Conservation (phyloP, 805 yeast genomes). For the Saccharomycodes ludwigii region DNA sequence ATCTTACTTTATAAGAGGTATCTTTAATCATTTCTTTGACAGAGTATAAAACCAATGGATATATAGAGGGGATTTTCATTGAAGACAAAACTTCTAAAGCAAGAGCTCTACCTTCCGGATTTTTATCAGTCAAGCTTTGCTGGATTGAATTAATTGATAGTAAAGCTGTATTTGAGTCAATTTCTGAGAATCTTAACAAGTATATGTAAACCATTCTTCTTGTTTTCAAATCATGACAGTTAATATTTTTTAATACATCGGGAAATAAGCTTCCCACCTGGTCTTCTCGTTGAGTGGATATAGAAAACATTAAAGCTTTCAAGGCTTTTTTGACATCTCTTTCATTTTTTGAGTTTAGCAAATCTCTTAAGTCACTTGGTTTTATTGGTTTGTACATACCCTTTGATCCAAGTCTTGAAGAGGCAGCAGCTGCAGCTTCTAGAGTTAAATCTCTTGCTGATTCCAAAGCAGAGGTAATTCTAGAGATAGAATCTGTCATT, state of each 20-base stretch:
- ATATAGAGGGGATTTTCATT: slow-evolving; percentile 68
- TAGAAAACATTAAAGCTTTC: slow-evolving; percentile 37
- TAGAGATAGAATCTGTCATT: slow-evolving; percentile 48
- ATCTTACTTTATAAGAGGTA: slow-evolving; percentile 63
- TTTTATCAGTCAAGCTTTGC: slow-evolving; percentile 59
- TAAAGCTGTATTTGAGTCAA: slow-evolving; percentile 81
- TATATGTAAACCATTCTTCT: slow-evolving; percentile 69
- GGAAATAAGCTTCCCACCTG: slow-evolving; percentile 52
- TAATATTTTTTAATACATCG: slow-evolving; percentile 79
- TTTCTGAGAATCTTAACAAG: slow-evolving; percentile 63
- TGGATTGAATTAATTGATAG: slow-evolving; percentile 87
- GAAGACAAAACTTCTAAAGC: slow-evolving; percentile 74
- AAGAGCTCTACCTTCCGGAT: slow-evolving; percentile 54
- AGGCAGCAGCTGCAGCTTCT: slow-evolving; percentile 75
- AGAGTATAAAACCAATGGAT: slow-evolving; percentile 66
- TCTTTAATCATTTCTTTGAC: slow-evolving; percentile 59
- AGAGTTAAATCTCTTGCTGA: slow-evolving; percentile 68
- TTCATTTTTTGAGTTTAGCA: slow-evolving; percentile 57
- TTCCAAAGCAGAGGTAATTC: slow-evolving; percentile 61
- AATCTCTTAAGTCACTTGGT: slow-evolving; percentile 52
- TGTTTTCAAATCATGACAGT: slow-evolving; percentile 50
- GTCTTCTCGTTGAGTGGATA: too few species aligned
- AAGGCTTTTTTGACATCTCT: slow-evolving; percentile 51
- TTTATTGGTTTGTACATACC: slow-evolving; percentile 23
- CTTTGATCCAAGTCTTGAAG: slow-evolving; percentile 37